Evolutionary conservation across 2,329 filamentous ascomycete genomes (phyloP), one percentile per base, ranked within the genome.

Genomic region (Cladobotryum protrusum): DNA sequence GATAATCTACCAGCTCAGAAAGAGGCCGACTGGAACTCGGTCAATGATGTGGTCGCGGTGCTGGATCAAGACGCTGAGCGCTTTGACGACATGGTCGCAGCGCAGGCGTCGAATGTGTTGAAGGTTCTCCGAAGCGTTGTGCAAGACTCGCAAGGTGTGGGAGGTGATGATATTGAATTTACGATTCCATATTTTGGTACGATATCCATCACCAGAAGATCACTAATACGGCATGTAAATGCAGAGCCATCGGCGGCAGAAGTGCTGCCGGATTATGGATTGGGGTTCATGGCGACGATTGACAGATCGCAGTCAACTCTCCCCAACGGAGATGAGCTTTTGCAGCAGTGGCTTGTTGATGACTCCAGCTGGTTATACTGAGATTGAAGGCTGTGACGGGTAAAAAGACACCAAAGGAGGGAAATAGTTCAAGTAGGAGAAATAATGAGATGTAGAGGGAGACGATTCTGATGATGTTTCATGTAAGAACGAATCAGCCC

Each of bases 61-160:
- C 24, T 51, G 14, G 49, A 51, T 34, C 39, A 34, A 4, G 45
- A 45, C 5, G 32, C 32, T 13, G 45, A 48, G 13, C 45, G 33
- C 7, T 51, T 48, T 33, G 40, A 48, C 1, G 44, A 51, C 15
- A 7, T 29, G 17, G 49, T 51, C 17, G 49, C 49, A 15, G 13
- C 42, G 20, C 49, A 51, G 17, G 44, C 45, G 18, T 41, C 37
- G 7, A 41, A 51, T 6, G 49, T 51, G 5, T 44, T 51, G 19
- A 44, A 24, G 18, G 20, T 48, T 5, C 49, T 51, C 18, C 45
- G n/a, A 7, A 42, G 8, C 2, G 19, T 15, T 14, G 18, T 42
- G n/a, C 13, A 42, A 42, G n/a, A 42, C 40, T 17, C 40, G 18
- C 15, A 20, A 20, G n/a, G 19, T 42, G 15, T 17, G 2, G 11